phyloP scores from a whole-genome alignment of 75 land plant genomes.

The Pinus taeda region DNA sequence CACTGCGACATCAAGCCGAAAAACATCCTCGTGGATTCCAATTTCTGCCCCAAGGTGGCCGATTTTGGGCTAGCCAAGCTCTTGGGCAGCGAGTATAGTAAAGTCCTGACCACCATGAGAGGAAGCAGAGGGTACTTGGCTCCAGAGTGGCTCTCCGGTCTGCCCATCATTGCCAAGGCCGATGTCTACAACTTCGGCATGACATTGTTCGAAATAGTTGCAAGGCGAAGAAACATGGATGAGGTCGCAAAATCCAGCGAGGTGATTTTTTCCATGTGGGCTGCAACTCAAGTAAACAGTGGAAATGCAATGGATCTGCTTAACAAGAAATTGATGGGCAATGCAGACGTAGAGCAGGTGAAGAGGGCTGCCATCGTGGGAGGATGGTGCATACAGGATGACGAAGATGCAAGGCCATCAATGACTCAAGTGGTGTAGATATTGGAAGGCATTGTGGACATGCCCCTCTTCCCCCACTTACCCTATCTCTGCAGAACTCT shows the following conservation, averaged over 20 bases:
- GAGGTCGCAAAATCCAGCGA: conserved; percentile 24
- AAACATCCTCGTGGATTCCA: conserved; percentile 66
- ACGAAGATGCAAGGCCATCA: conserved; percentile 53
- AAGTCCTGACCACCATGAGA: conserved; percentile 42
- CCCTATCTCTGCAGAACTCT: background rate
- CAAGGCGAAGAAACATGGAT: conserved; percentile 39
- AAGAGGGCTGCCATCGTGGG: conserved; percentile 54
- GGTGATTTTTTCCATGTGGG: conserved; percentile 59
- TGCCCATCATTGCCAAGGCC: conserved; percentile 50
- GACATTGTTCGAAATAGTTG: conserved; percentile 65
- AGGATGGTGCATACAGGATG: conserved; percentile 78
- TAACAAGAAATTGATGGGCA: conserved; percentile 19
- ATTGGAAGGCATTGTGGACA: conserved; percentile 67
- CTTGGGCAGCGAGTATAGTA: conserved; percentile 38
- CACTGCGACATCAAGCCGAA: conserved; percentile 84
- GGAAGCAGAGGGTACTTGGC: conserved; percentile 82
- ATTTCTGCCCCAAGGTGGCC: conserved; percentile 68
- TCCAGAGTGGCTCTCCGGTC: conserved; percentile 50
- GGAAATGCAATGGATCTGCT: conserved; percentile 46
- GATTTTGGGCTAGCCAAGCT: conserved; percentile 76
- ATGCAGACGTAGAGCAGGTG: conserved; percentile 31
- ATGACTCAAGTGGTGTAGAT: conserved; percentile 77
- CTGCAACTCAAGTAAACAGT: conserved; percentile 44
- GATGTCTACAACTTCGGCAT: conserved; percentile 86
- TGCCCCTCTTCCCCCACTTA: conserved; percentile 6